Evolutionary conservation across 257 asterid genomes (phyloP).

Genomic region (Jacaranda mimosifolia): DNA sequence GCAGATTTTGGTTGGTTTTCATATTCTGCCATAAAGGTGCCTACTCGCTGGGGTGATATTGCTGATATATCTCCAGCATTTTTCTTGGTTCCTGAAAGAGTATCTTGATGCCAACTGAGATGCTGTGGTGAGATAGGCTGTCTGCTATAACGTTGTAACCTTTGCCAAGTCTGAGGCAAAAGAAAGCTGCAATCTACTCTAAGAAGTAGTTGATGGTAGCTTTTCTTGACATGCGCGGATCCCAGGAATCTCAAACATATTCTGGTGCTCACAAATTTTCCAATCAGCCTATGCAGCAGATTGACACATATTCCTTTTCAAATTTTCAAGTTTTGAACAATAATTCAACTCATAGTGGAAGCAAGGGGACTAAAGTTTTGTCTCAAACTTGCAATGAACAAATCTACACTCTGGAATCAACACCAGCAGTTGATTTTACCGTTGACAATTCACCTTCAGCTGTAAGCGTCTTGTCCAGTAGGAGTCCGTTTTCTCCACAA

Average conservation of each 20-base stretch:
- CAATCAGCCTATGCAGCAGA: slow-evolving; percentile 48
- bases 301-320: slow-evolving; percentile 45
- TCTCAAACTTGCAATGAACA: slow-evolving; percentile 50
- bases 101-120: not conserved
- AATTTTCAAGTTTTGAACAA: slow-evolving; percentile 52
- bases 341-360: slow-evolving; percentile 42
- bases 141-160: not conserved
- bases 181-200: not conserved
- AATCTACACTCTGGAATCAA: slow-evolving; percentile 64
- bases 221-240: slow-evolving; percentile 58
- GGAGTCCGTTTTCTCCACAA: slow-evolving; percentile 68
- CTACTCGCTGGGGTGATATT: not conserved
- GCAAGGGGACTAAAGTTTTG: slow-evolving; percentile 46
- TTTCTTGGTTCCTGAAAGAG: not conserved
- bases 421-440: slow-evolving; percentile 42
- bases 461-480: slow-evolving; percentile 53
- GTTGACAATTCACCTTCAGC: slow-evolving; percentile 60
- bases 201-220: not conserved
- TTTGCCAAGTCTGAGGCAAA: not conserved
- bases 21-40: not conserved
- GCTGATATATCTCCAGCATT: not conserved
- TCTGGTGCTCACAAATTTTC: slow-evolving; percentile 42
- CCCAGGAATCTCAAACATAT: slow-evolving; percentile 53
- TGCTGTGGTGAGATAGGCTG: slow-evolving; percentile 1
- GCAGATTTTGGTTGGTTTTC: slow-evolving; percentile 35